Evolutionary conservation across 345 rosid species (phyloP), one percentile per base, ranked within the genome.

Genomic region (Euphorbia tirucalli): DNA sequence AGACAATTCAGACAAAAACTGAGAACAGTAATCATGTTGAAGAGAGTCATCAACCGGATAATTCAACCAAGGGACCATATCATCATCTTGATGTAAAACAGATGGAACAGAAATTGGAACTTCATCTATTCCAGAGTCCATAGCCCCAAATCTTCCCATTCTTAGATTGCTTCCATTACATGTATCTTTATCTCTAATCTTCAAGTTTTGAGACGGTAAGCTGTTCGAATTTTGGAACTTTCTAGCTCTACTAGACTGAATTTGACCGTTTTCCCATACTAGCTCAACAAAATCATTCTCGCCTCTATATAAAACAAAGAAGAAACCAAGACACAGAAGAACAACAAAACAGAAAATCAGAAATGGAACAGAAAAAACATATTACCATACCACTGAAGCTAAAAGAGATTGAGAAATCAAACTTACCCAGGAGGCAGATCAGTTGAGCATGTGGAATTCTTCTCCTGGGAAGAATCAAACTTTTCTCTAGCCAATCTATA

Each of bases 231-330:
- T 35, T 50, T 75, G 74, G 39, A 37, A 55, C 81, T 81, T 88
- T 72, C 80, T 85, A 28, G 76, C 71, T 78, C 83, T 83, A 65
- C 77, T 82, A 49, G 89, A 83, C 68, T 91, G 96, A 73, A 88
- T 69, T 74, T 85, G 94, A 77, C 96, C 97, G 71, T 90, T 90
- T 76, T 88, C 88, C 92, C 91, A 87, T 1, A 87, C 86, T n/a
- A 93, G 77, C 85, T 88, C 98, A 66, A 75, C 80, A 56, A 84
- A 72, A 37, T 90, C 93, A 81, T 82, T 85, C 71, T 74, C 86
- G 69, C 88, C 85, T 72, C 97, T 93, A 97, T 35, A 35, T 7
- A 35, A 35, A 35, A 35, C 39, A 35, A 35, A 35, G 3, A 3
- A 35, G 3, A 35, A n/a, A n/a, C n/a, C n/a, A n/a, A n/a, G 3